phyloP scores from a whole-genome alignment of 345 rosid genomes.

The Ailanthus altissimus region DNA sequence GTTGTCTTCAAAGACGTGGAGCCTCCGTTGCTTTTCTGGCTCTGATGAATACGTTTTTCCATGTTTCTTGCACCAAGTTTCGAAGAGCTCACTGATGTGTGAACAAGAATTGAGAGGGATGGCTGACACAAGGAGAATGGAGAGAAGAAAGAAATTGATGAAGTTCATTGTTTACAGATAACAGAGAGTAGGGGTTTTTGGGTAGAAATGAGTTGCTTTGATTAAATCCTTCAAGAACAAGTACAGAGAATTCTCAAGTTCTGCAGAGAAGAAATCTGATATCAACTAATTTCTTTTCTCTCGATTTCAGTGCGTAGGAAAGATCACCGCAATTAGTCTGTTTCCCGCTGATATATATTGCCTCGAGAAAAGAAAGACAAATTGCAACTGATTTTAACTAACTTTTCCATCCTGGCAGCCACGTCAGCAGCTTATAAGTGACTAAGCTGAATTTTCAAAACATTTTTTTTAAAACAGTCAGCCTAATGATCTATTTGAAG shows the following conservation, averaged over 20 bases:
- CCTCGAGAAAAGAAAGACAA: background rate
- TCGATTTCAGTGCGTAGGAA: background rate
- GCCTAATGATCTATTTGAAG: background rate
- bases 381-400: background rate
- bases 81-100: constrained; percentile 49
- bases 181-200: no score
- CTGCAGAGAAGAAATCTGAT: no score
- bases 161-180: background rate
- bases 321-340: background rate
- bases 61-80: constrained; percentile 62
- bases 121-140: constrained; percentile 22
- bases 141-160: constrained; percentile 12
- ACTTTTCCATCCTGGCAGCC: background rate
- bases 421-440: background rate
- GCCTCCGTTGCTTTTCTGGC: constrained; percentile 58
- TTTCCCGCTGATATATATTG: background rate
- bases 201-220: no score
- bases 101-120: constrained; percentile 38
- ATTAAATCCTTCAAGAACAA: background rate
- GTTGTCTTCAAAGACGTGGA: constrained; percentile 64
- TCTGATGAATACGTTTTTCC: constrained; percentile 54
- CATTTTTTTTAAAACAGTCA: background rate
- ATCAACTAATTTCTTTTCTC: background rate
- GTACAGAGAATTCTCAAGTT: no score
- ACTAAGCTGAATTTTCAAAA: background rate